These are phyloP conservation scores for Heliosperma pusillum DNA, from an alignment of 148 eudicot genomes.

Conservation along the genomic window DNA sequence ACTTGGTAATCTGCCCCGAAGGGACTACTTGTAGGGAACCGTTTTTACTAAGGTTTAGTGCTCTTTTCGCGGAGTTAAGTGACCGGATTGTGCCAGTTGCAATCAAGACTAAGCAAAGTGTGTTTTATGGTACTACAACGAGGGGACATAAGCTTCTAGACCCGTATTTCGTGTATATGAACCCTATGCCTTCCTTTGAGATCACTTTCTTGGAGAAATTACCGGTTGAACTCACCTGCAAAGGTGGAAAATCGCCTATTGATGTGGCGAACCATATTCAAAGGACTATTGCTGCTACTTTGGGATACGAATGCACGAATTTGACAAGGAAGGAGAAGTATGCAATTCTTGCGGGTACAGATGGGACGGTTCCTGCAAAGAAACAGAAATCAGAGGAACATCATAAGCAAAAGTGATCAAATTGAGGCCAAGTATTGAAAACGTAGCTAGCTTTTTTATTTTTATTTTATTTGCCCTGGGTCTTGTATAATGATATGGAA, in stretches of 20 bases:
- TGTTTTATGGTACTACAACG: conserved; percentile 32
- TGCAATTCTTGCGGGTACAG: conserved; percentile 33
- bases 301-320: conserved; percentile 32
- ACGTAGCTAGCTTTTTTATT: not conserved
- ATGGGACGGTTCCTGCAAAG: conserved; percentile 22
- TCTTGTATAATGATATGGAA: conserved; percentile 2
- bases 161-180: conserved; percentile 27
- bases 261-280: conserved; percentile 43
- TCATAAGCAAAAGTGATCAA: conserved; percentile 4
- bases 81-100: conserved; percentile 24
- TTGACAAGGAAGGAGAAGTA: conserved; percentile 42
- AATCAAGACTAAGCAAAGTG: conserved; percentile 5
- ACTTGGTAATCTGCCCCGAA: conserved; percentile 26
- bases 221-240: conserved; percentile 26
- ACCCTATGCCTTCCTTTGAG: conserved; percentile 25
- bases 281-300: conserved; percentile 23
- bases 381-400: conserved; percentile 16
- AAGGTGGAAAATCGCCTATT: conserved; percentile 20
- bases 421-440: not conserved
- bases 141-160: conserved; percentile 26
- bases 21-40: conserved; percentile 38
- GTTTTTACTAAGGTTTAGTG: conserved; percentile 32
- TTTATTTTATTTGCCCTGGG: not conserved
- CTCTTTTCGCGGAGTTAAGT: conserved; percentile 29
- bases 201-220: conserved; percentile 30